Evolutionary conservation across 208 protist genomes (phyloP), one percentile per base, ranked within the genome.

Genomic region (Leishmania major): DNA sequence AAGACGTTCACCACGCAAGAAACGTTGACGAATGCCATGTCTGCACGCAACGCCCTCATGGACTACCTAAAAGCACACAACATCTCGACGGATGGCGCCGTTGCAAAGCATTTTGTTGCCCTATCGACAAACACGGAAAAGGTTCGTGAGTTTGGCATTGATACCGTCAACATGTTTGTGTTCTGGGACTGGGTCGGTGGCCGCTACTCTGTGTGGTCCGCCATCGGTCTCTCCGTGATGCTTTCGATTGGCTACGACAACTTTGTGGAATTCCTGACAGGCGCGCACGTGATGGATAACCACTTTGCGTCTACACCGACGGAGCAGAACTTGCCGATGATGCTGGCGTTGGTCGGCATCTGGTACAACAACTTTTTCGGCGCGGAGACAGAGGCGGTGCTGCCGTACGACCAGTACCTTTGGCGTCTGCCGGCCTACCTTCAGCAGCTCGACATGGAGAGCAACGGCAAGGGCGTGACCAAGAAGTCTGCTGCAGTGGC

Each of bases 131-230:
- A 99, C 88, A 89, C 91, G 13, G 71, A 90, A 70, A 91, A 96
- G 64, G 94, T 98, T 1, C 93, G 88, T 66, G 96, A 96, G 78
- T 99, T 99, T 84, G 99, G 99, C 67, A 99, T 99, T 71, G 95
- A 99, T 79, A 96, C 92, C 25, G 87, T 76, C 13, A 99, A 99
- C 86, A 99, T 99, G 98, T 99, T 99, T 88, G 96, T 91, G 71
- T 99, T 99, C 89, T 99, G 98, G 97, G 98, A 99, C 86, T 99
- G 99, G 98, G 99, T 99, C 82, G 99, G 99, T 75, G 99, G 99
- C 55, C 93, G 99, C 49, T 99, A 99, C 90, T 99, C 98, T 15
- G 89, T 99, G 19, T 99, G 99, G 98, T 98, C 91, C 60, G 98
- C 98, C 49, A 99, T 99, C 82, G 99, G 99, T 49, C 80, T 99